Base-by-base conservation (phyloP, 202 grass and related monocot species). In the Panicum virgatum region DNA sequence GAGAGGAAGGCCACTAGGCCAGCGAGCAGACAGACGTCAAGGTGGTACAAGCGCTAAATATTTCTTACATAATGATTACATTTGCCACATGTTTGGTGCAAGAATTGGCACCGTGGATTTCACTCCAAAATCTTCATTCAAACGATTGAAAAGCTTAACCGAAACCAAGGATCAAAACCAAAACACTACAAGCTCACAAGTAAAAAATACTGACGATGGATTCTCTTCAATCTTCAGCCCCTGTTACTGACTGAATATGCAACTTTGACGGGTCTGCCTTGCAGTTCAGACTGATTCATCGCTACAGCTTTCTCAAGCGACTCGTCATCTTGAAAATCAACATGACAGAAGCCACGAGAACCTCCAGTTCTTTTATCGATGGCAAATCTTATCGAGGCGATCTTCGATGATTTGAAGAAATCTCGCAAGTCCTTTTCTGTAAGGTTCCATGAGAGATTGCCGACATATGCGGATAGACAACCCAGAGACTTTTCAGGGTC, bases 391-490 rank as follows among this genome's bases (percentile, higher is more conserved):
- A 98, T 63, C 0, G 92, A 95, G 34, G 89, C 81, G 76, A 93
- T 87, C 5, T 85, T 93, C 0, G 87, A 90, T 16, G 76, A 77
- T 57, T 81, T 85, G 37, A 98, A 93, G 85, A 81, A 93, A 42
- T 73, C 82, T 34, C 85, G 77, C 43, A 95, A 83, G 19, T 95
- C 88, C 8, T 88, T 81, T 77, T 98, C 92, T 9, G 86, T 85
- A 25, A 95, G 70, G 18, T 98, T 82, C 96, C 92, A 98, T 23
- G 86, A 88, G 25, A 98, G 82, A 67, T 98, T 98, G 59, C 90
- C 96, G 18, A 95, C 77, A 83, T 98, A 98, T 14, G 87, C 92
- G 0, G 92, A 98, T n/a, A 91, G 88, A 69, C 87, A 95, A 26
- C 96, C 96, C 26, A 88, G 77, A 32, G 82, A 80, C 77, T 98